Evolutionary conservation across 805 yeast genomes (phyloP), one percentile per base, ranked within the genome.

Genomic region (Candida pini): DNA sequence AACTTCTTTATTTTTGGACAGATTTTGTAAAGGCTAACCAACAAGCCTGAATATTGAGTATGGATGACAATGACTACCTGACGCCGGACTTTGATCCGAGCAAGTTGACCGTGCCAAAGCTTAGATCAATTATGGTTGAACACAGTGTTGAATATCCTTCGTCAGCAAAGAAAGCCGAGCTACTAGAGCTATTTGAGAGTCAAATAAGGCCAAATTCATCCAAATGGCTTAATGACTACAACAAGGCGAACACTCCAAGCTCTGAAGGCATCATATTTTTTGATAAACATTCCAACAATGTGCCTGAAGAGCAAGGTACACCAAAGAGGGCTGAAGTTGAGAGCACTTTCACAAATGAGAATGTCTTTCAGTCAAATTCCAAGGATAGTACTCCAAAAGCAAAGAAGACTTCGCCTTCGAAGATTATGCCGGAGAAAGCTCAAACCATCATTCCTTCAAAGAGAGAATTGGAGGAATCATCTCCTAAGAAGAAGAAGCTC

Each of bases 101-200:
- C 18, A 62, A 68, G 26, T 62, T 82, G 44, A 81, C 77, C 33
- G 78, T 85, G 16, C 76, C 88, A 4, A 76, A 83, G 39, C 65
- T 90, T 51, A 71, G 92, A 48, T 70, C 76, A 16, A 68, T 86
- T 16, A 64, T 90, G 34, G 58, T 66, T 9, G 78, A 73, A 36
- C 72, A 86, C 51, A 68, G 72, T n/a, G 64, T 89, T n/a, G 56
- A 60, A 2, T 79, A 68, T 51, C 69, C 82, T 0, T 63, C 81
- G 1, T 64, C 70, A 30, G 80, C 88, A 5, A 84, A 79, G 52
- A 90, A 90, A 56, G 60, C 72, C 6, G 77, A 74, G 9, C 65
- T 88, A 38, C 57, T 87, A 2, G 60, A 62, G n/a, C 49, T 81
- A n/a, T 85, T 78, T 58, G 62, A 71, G n/a, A 54, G 63, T 5